Evolutionary conservation across 2,329 filamentous ascomycete genomes (phyloP), one percentile per base, ranked within the genome.

Genomic region (Fusarium sp.): DNA sequence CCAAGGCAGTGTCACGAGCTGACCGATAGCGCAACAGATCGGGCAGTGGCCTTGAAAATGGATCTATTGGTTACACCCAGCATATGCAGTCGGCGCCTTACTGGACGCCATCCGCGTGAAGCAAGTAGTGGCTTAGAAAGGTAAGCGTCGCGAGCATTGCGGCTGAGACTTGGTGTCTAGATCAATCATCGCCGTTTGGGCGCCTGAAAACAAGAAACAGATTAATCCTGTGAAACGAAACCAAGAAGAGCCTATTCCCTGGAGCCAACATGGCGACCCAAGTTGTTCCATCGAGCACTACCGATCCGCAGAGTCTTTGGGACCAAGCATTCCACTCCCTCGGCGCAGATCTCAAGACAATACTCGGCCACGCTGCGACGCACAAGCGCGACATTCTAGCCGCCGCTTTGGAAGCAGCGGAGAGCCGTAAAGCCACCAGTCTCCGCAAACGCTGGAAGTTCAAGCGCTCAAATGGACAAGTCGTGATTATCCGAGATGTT

Each of bases 401-500:
- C 7, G 57, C 57, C 13, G 57, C 26, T 1, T 15, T 60, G 6
- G 24, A 60, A 22, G 57, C 57, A 16, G 57, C 57, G 8, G 45
- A 60, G 36, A 60, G 22, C 10, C 50, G 26, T 12, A 41, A 36
- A 58, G 33, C 35, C 24, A 55, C 18, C 5, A 57, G 55, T 24
- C 45, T 66, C 16, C 38, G 56, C 4, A 68, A 57, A 15, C 56
- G 55, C 6, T 71, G 65, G 65, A 61, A 54, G 30, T 71, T 68
- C 55, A 65, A 65, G 41, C 51, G 51, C 28, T 35, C 42, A 4
- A 61, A 61, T 26, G 61, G 68, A 2, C 26, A 66, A 41, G 33
- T 57, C 24, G 61, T 71, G 1, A 30, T 55, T 11, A 18, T 69
- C 2, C 65, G 68, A 14, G 60, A 71, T 39, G 9, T 71, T 10